A percentile compares a stretch with the other conserved stretches of the same genome.
Conservation (phyloP, 208 protist species). For the Tritrichomonas foetus region DNA sequence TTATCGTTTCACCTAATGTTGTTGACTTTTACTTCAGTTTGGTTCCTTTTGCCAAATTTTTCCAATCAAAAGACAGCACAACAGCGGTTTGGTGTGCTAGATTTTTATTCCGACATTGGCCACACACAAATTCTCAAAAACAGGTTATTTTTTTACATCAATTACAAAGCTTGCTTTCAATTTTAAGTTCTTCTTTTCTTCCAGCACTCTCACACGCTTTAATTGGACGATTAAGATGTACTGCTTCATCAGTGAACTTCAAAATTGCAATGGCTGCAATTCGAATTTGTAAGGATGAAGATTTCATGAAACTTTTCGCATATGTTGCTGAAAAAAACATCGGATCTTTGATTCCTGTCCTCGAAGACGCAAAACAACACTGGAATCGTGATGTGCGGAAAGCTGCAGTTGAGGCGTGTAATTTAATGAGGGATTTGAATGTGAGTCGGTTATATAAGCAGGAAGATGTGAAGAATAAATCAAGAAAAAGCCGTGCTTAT, state of each 20-base stretch:
- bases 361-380: too few species aligned
- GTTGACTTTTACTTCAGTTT: too few species aligned
- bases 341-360: too few species aligned
- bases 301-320: neutral
- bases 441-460: too few species aligned
- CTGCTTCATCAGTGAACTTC: neutral
- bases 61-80: neutral
- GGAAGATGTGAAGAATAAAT: too few species aligned
- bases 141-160: constrained; percentile 4
- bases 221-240: neutral
- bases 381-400: too few species aligned
- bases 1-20: too few species aligned
- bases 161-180: neutral
- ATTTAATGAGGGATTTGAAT: too few species aligned
- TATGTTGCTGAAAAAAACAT: too few species aligned
- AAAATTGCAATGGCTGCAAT: neutral
- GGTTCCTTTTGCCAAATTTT: neutral
- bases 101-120: neutral
- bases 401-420: too few species aligned
- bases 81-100: neutral
- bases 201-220: neutral
- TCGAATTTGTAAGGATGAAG: neutral
- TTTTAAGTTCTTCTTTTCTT: neutral
- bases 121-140: neutral
- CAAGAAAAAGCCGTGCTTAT: too few species aligned